Evolutionary conservation across 1,284 basidiomycete genomes (phyloP).

Genomic region (Malassezia nana): DNA sequence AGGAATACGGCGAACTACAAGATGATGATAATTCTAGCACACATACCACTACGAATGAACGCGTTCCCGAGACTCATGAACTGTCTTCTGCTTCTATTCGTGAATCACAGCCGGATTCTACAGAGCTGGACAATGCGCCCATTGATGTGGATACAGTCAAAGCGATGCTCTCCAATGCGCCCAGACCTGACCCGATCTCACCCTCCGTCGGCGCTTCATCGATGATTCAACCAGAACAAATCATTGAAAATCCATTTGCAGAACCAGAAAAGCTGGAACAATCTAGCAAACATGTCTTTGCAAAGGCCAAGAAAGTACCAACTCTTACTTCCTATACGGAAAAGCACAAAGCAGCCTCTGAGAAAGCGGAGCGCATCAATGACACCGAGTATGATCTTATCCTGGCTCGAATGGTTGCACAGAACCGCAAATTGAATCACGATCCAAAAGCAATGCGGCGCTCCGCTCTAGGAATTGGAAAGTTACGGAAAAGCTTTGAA

Average conservation of each 20-base stretch:
- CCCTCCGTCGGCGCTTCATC: conserved; percentile 38
- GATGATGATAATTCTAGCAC: conserved; percentile 52
- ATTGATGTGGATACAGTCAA: conserved; percentile 10
- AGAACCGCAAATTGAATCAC: conserved; percentile 31
- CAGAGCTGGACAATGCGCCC: conserved; percentile 1
- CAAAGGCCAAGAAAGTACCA: background rate
- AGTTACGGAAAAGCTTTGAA: conserved; percentile 39
- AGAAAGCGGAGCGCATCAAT: conserved; percentile 17
- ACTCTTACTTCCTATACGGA: background rate
- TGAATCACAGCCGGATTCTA: background rate
- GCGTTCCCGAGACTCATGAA: background rate
- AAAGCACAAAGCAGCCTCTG: background rate
- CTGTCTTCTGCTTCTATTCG: conserved; percentile 8
- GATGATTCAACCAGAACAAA: conserved; percentile 33
- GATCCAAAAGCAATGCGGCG: conserved; percentile 36
- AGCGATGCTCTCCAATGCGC: background rate
- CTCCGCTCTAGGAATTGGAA: conserved; percentile 36
- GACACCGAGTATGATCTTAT: conserved; percentile 31
- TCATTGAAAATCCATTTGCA: conserved; percentile 39
- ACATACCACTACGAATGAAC: conserved; percentile 3
- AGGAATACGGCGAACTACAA: conserved; percentile 49
- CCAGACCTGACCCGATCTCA: conserved; percentile 12
- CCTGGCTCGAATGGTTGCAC: conserved; percentile 28
- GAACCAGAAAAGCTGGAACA: background rate
- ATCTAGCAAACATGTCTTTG: background rate